A percentile compares a stretch with the other conserved stretches of the same genome.
Evolutionary conservation across 192 early-diverging fungal genomes (phyloP).

Genomic region (Tieghemiomyces parasiticus): DNA sequence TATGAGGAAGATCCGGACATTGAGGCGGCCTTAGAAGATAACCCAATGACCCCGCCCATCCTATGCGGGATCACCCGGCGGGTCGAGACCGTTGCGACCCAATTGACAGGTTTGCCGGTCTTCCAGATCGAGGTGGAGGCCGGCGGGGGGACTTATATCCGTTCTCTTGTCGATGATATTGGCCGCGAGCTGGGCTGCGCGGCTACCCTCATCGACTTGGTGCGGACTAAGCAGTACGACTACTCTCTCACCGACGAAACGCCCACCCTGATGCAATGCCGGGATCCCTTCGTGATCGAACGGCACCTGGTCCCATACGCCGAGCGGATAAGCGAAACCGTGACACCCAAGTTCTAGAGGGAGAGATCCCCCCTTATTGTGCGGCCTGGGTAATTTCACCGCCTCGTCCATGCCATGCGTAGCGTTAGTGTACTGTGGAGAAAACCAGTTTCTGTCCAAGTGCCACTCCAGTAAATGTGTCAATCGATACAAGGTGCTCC

Average conservation of each 20-base stretch:
- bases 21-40: neutral
- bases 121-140: slow-evolving; percentile 44
- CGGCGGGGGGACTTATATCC: slow-evolving; percentile 57
- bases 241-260: slow-evolving; percentile 30
- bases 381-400: no score
- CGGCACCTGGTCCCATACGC: neutral
- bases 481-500: no score
- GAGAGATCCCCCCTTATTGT: no score
- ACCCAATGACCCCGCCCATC: neutral
- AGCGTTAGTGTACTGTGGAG: no score
- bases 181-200: slow-evolving; percentile 33
- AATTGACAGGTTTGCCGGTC: slow-evolving; percentile 16
- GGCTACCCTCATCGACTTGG: slow-evolving; percentile 44
- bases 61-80: neutral
- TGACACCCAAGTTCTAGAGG: no score
- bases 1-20: neutral
- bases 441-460: no score
- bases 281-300: neutral
- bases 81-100: slow-evolving; percentile 15
- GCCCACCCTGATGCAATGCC: neutral
- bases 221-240: slow-evolving; percentile 39
- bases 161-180: slow-evolving; percentile 54
- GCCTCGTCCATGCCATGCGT: no score
- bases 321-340: no score
- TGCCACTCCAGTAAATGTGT: no score